Conservation (phyloP, 345 rosid species). For the Salix viminalis region DNA sequence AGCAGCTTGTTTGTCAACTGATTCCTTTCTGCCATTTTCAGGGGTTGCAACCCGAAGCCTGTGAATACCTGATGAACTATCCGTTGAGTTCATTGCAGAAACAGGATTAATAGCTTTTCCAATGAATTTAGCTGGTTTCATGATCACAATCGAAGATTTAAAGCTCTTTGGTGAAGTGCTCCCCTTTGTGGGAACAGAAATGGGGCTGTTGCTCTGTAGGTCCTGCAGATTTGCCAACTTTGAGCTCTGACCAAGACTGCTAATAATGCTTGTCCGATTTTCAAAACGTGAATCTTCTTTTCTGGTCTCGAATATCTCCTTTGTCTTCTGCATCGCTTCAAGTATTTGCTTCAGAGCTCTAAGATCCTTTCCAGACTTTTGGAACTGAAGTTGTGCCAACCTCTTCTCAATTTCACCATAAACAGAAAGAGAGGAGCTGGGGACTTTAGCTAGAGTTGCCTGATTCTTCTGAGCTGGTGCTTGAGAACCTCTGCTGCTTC, state of each 20-base stretch:
- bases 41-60: slow-evolving; percentile 29
- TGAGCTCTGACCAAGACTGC: slow-evolving; percentile 30
- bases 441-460: slow-evolving; percentile 26
- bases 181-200: slow-evolving; percentile 35
- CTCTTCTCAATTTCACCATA: slow-evolving; percentile 80
- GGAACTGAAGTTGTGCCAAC: slow-evolving; percentile 68
- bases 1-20: slow-evolving; percentile 35
- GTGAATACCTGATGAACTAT: slow-evolving; percentile 30
- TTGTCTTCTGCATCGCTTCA: slow-evolving; percentile 73
- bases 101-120: slow-evolving; percentile 28
- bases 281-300: slow-evolving; percentile 32
- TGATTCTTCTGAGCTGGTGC: slow-evolving; percentile 26
- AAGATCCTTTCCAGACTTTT: slow-evolving; percentile 74
- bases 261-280: slow-evolving; percentile 19
- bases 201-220: slow-evolving; percentile 23
- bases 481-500: slow-evolving; percentile 43
- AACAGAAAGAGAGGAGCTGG: slow-evolving; percentile 41
- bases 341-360: slow-evolving; percentile 83
- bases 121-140: slow-evolving; percentile 45
- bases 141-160: slow-evolving; percentile 47
- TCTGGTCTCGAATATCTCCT: slow-evolving; percentile 36
- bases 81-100: slow-evolving; percentile 25
- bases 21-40: slow-evolving; percentile 33
- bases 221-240: slow-evolving; percentile 17
- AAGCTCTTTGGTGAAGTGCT: slow-evolving; percentile 37